Evolutionary conservation across 208 protist species (phyloP).

Genomic region (Perkinsela sp.): DNA sequence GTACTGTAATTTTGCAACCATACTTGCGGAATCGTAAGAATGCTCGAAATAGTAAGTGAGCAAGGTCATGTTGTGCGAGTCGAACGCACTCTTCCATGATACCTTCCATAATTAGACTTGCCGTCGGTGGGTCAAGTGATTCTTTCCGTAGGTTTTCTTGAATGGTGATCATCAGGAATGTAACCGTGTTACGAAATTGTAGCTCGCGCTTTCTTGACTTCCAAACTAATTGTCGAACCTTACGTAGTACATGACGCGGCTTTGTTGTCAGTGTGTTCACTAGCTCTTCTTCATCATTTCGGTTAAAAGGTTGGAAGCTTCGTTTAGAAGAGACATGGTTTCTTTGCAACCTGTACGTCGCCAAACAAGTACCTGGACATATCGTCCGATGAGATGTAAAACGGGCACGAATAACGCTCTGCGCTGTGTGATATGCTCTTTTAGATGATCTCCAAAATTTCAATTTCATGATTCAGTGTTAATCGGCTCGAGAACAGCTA

Average conservation of each 20-base stretch:
- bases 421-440: no score
- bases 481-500: no score
- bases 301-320: slow-evolving; percentile 39
- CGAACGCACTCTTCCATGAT: slow-evolving; percentile 47
- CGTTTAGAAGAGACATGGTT: slow-evolving; percentile 5
- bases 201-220: slow-evolving; percentile 42
- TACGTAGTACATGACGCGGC: slow-evolving; percentile 46
- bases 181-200: slow-evolving; percentile 55
- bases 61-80: slow-evolving; percentile 57
- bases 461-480: no score
- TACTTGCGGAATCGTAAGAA: slow-evolving; percentile 61
- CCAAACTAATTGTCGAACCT: slow-evolving; percentile 57
- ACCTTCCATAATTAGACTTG: slow-evolving; percentile 54
- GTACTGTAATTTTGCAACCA: slow-evolving; percentile 32
- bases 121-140: slow-evolving; percentile 33
- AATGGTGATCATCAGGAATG: slow-evolving; percentile 57
- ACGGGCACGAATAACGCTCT: no score
- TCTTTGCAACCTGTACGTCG: no score
- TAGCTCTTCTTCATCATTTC: slow-evolving; percentile 50
- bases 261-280: slow-evolving; percentile 41
- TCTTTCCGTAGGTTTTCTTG: slow-evolving; percentile 57
- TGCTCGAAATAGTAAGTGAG: slow-evolving; percentile 48
- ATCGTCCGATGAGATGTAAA: no score
- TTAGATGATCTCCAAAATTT: no score
- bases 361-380: no score